These are phyloP conservation scores for Exophiala mesophila DNA, from an alignment of 2,329 filamentous ascomycete species.

Conservation along the genomic window DNA sequence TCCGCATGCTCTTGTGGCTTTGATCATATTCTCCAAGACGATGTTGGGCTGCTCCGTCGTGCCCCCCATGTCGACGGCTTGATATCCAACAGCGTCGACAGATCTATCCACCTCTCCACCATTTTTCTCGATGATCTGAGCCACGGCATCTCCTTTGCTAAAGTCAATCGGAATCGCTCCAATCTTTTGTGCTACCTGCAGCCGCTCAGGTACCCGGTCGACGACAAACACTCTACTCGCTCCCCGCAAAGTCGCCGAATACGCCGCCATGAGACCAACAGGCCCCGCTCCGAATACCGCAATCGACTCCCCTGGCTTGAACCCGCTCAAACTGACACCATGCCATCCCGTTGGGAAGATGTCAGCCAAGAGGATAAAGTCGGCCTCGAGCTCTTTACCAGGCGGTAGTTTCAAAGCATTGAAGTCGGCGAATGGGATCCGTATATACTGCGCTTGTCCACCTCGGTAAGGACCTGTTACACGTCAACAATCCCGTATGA, in stretches of 20 bases:
- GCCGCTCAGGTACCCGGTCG: conserved; percentile 55
- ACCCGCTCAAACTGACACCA: conserved; percentile 35
- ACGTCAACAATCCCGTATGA: not conserved
- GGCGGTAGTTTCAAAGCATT: conserved; percentile 58
- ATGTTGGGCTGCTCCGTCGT: conserved; percentile 59
- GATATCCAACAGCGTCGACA: conserved; percentile 63
- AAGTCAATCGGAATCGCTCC: conserved; percentile 59
- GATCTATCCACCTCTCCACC: conserved; percentile 59
- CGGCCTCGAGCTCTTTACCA: conserved; percentile 57
- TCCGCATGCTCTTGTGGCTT: conserved; percentile 57
- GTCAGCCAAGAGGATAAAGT: conserved; percentile 51
- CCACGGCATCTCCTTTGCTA: conserved; percentile 54
- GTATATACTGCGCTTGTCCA: conserved; percentile 60
- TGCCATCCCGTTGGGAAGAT: conserved; percentile 40
- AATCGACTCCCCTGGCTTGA: conserved; percentile 49
- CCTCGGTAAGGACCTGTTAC: conserved; percentile 43
- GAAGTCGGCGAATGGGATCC: conserved; percentile 63
- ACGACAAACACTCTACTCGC: conserved; percentile 58
- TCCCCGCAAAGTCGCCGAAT: conserved; percentile 56
- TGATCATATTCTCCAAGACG: conserved; percentile 60
- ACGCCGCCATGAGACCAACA: conserved; percentile 62
- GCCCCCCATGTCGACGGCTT: conserved; percentile 53
- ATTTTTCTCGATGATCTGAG: conserved; percentile 56
- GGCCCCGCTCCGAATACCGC: conserved; percentile 61
- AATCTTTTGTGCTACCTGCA: conserved; percentile 57